Conservation (phyloP, 768 basidiomycete genomes). For the Brasilioporus rufonigricans region DNA sequence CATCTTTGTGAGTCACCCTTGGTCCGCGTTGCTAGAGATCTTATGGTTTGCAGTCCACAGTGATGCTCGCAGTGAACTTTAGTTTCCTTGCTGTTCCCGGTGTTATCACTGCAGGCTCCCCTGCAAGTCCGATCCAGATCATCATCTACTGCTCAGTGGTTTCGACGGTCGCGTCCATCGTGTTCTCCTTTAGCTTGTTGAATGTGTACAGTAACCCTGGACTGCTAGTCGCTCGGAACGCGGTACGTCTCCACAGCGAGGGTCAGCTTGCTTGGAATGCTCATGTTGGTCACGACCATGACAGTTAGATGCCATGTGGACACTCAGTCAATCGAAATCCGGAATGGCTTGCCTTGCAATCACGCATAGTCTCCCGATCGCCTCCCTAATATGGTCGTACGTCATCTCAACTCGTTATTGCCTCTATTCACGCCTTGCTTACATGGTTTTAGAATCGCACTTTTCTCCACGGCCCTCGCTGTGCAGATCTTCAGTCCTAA, state of each 20-base stretch:
- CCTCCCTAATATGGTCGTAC: slow-evolving; percentile 17
- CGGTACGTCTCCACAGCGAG: slow-evolving; percentile 13
- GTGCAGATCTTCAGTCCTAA: slow-evolving; percentile 7
- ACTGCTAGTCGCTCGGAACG: neutral
- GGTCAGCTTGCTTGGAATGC: too few species aligned
- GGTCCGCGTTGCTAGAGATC: neutral
- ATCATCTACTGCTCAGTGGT: slow-evolving; percentile 14
- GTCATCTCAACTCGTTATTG: neutral
- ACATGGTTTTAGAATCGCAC: neutral
- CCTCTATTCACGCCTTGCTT: neutral
- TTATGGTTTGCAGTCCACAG: slow-evolving; percentile 10
- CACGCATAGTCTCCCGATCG: slow-evolving; percentile 14
- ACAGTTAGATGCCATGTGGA: slow-evolving; percentile 5
- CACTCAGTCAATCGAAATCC: neutral
- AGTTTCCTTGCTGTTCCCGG: slow-evolving; percentile 15
- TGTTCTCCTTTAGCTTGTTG: slow-evolving; percentile 9
- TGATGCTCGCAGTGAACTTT: slow-evolving; percentile 17
- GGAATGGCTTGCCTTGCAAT: slow-evolving; percentile 12
- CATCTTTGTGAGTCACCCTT: slow-evolving; percentile 4
- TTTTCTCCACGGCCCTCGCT: slow-evolving; percentile 8
- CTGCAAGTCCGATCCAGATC: neutral
- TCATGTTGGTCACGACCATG: neutral
- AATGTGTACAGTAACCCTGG: slow-evolving; percentile 12
- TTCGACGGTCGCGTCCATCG: slow-evolving; percentile 9
- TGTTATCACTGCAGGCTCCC: neutral